phyloP scores from a whole-genome alignment of 2,329 filamentous ascomycete genomes.

The Clonostachys rosea region DNA sequence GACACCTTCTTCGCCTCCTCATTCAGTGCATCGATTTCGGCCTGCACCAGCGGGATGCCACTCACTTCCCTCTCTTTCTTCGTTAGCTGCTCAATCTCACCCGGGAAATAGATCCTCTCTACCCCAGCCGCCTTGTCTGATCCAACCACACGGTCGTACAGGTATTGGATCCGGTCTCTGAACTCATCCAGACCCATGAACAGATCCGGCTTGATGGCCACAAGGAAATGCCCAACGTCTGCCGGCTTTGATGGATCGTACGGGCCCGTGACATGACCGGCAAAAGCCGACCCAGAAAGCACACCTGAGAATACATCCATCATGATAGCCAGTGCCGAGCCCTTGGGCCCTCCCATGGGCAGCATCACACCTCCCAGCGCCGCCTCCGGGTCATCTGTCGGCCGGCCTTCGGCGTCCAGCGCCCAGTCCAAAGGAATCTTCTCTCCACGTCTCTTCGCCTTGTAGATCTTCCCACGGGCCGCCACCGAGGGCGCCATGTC shows the following conservation, averaged over 20 bases:
- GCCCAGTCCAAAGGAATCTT: slow-evolving; percentile 73
- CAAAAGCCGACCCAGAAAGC: slow-evolving; percentile 72
- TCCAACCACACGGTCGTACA: slow-evolving; percentile 48
- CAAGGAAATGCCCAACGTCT: slow-evolving; percentile 70
- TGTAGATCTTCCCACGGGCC: slow-evolving; percentile 69
- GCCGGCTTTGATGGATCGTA: slow-evolving; percentile 67
- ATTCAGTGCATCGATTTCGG: slow-evolving; percentile 51
- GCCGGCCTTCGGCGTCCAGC: slow-evolving; percentile 62
- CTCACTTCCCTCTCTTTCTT: slow-evolving; percentile 43
- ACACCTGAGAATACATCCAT: slow-evolving; percentile 88
- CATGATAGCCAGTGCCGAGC: slow-evolving; percentile 72
- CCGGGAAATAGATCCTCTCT: slow-evolving; percentile 56
- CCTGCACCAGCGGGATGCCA: slow-evolving; percentile 55
- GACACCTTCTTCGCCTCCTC: slow-evolving; percentile 40
- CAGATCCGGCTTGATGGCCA: slow-evolving; percentile 70
- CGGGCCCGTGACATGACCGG: slow-evolving; percentile 69
- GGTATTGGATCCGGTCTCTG: slow-evolving; percentile 51
- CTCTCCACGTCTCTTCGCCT: slow-evolving; percentile 61
- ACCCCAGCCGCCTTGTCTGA: slow-evolving; percentile 50
- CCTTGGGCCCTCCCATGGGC: slow-evolving; percentile 82
- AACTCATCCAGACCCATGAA: slow-evolving; percentile 71
- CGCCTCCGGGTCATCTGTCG: slow-evolving; percentile 66
- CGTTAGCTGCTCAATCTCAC: slow-evolving; percentile 55
- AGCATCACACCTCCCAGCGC: slow-evolving; percentile 78
- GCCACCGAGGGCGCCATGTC: slow-evolving; percentile 70